Evolutionary conservation across 2,329 filamentous ascomycete genomes (phyloP).

Genomic region (Aureobasidium mangrovei): DNA sequence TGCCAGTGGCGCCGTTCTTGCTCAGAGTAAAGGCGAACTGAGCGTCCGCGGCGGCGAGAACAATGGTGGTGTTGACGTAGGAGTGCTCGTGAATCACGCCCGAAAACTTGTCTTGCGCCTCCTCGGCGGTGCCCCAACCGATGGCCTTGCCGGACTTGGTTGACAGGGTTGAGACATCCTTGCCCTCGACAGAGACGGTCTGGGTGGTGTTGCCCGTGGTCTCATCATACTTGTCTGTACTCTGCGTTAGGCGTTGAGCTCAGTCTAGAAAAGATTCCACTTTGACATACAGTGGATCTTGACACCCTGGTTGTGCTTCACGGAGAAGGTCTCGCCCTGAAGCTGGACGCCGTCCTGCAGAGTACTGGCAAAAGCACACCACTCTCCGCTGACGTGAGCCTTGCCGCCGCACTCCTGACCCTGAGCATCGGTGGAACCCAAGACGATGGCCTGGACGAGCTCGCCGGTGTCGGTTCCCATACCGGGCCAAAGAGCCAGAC

Average conservation of each 20-base stretch:
- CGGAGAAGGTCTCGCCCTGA: background rate
- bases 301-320: background rate
- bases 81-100: slow-evolving; percentile 34
- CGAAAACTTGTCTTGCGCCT: slow-evolving; percentile 35
- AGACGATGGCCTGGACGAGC: slow-evolving; percentile 38
- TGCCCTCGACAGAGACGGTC: slow-evolving; percentile 30
- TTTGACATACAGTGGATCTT: background rate
- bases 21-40: slow-evolving; percentile 15
- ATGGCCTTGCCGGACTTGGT: slow-evolving; percentile 35
- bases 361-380: slow-evolving; percentile 13
- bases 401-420: slow-evolving; percentile 5
- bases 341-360: slow-evolving; percentile 7
- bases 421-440: slow-evolving; percentile 5
- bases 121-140: slow-evolving; percentile 30
- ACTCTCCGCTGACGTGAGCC: slow-evolving; percentile 4
- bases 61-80: slow-evolving; percentile 11
- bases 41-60: slow-evolving; percentile 32
- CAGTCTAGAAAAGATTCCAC: no score
- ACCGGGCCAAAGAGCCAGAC: slow-evolving; percentile 40
- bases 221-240: slow-evolving; percentile 31
- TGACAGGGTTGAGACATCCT: slow-evolving; percentile 35
- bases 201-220: slow-evolving; percentile 35
- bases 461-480: slow-evolving; percentile 42
- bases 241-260: background rate
- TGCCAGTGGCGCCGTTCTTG: slow-evolving; percentile 6